Percentiles rank a stretch among this genome's conserved stretches.
These are phyloP conservation scores for Dichotomocladium elegans DNA, from an alignment of 371 early-diverging fungal species.

Conservation along the genomic window DNA sequence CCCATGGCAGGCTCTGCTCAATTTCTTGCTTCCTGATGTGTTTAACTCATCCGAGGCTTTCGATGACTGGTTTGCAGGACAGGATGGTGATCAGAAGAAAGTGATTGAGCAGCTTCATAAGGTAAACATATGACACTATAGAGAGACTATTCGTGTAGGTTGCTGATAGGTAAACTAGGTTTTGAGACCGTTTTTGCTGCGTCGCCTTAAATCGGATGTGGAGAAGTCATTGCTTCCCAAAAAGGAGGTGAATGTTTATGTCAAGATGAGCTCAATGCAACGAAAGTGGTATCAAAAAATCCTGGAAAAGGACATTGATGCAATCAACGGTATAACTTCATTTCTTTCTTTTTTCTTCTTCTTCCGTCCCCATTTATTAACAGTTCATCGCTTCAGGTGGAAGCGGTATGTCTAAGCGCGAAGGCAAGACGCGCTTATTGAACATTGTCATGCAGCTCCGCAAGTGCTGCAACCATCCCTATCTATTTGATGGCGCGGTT, in stretches of 20 bases:
- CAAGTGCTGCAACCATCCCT: conserved; percentile 99
- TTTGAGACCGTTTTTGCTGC: conserved; percentile 92
- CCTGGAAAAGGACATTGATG: conserved; percentile 96
- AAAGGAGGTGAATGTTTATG: conserved; percentile 95
- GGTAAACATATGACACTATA: conserved; percentile 29
- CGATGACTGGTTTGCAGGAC: conserved; percentile 83
- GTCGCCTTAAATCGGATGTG: conserved; percentile 98
- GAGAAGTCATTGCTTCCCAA: conserved; percentile 96
- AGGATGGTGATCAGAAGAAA: conserved; percentile 76
- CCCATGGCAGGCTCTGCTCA: conserved; percentile 75
- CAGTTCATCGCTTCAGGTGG: conserved; percentile 9
- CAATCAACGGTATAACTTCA: conserved; percentile 73
- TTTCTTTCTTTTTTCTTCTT: background rate
- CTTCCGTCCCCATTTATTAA: background rate
- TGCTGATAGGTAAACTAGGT: conserved; percentile 30
- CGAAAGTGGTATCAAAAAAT: conserved; percentile 96
- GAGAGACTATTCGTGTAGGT: background rate
- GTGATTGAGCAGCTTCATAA: conserved; percentile 92
- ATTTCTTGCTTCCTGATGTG: conserved; percentile 96
- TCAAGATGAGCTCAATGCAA: conserved; percentile 95
- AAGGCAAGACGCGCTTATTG: conserved; percentile 85
- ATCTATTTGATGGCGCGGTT: conserved; percentile 97
- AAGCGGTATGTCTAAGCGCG: conserved; percentile 56
- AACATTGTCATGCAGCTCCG: conserved; percentile 99
- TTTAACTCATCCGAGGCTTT: conserved; percentile 93